These are phyloP conservation scores for Kodamaea leandrae DNA, from an alignment of 805 yeast species.

Conservation along the genomic window DNA sequence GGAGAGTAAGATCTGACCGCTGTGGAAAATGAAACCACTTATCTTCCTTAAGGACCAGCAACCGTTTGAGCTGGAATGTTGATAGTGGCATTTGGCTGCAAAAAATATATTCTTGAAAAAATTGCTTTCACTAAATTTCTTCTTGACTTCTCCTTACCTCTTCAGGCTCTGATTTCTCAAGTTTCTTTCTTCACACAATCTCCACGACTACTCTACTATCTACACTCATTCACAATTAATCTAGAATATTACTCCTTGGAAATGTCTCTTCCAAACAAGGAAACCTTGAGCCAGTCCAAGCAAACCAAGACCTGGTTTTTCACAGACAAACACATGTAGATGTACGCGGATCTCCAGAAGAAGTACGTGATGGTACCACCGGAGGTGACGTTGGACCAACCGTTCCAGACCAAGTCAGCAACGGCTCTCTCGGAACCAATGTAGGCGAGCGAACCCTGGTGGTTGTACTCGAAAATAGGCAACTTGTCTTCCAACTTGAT, in stretches of 20 bases:
- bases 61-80: slow-evolving; percentile 10
- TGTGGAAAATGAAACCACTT: slow-evolving; percentile 34
- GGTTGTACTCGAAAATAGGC: slow-evolving; percentile 73
- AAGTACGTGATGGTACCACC: slow-evolving; percentile 86
- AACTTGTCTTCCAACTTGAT: slow-evolving; percentile 40
- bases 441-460: slow-evolving; percentile 92
- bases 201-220: too few relatives aligned
- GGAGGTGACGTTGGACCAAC: slow-evolving; percentile 73
- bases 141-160: too few relatives aligned
- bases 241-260: slow-evolving; percentile 66
- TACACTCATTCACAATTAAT: neutral
- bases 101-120: too few relatives aligned
- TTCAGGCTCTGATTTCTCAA: too few relatives aligned
- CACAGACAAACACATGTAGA: slow-evolving; percentile 86
- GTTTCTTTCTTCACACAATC: too few relatives aligned
- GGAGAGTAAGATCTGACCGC: slow-evolving; percentile 21
- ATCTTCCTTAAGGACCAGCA: slow-evolving; percentile 6
- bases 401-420: slow-evolving; percentile 82
- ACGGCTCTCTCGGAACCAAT: slow-evolving; percentile 92
- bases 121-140: too few relatives aligned
- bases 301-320: slow-evolving; percentile 84
- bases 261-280: slow-evolving; percentile 89
- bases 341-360: slow-evolving; percentile 94
- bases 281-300: slow-evolving; percentile 86
- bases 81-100: slow-evolving; percentile 4